Conservation (phyloP, 108 stramenopile genomes). For the Pinguiococcus pyrenoidosus region DNA sequence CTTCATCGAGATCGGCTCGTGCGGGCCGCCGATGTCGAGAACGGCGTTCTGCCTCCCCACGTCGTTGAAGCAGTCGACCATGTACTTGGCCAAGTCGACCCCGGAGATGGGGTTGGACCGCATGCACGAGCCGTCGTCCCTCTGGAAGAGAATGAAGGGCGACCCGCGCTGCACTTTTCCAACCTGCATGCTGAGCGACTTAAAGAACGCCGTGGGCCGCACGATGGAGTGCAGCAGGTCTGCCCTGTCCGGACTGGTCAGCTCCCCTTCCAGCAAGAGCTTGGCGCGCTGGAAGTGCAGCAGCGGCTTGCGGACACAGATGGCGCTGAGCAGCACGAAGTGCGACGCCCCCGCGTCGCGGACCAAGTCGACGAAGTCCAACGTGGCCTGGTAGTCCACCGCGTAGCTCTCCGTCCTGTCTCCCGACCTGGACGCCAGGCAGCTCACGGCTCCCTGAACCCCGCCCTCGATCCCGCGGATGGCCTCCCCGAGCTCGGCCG, state of each 20-base stretch:
- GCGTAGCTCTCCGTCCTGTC: constrained; percentile 72
- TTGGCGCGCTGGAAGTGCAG: constrained; percentile 90
- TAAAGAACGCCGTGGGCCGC: constrained; percentile 94
- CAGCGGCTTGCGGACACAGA: constrained; percentile 82
- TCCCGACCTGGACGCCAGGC: constrained; percentile 79
- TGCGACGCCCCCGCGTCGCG: constrained; percentile 39
- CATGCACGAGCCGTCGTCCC: constrained; percentile 72
- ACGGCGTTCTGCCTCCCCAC: constrained; percentile 43
- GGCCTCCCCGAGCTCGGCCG: constrained; percentile 3
- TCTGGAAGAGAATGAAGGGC: constrained; percentile 88
- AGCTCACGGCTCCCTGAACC: constrained; percentile 56
- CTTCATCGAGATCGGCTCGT: constrained; percentile 76
- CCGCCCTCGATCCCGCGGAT: constrained; percentile 22
- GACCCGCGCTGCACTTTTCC: constrained; percentile 79
- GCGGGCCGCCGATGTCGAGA: constrained; percentile 78
- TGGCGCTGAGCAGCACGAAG: constrained; percentile 77
- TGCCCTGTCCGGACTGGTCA: constrained; percentile 12
- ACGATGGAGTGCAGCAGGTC: constrained; percentile 70
- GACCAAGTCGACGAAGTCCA: constrained; percentile 68
- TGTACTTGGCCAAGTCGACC: constrained; percentile 68
- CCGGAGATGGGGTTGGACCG: constrained; percentile 87
- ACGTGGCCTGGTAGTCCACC: constrained; percentile 83
- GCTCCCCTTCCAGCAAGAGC: constrained; percentile 60
- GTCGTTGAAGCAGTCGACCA: constrained; percentile 59
- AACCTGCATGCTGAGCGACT: constrained; percentile 80